Conservation (phyloP, 148 eudicot genomes). For the Dysphania ambrosioides region DNA sequence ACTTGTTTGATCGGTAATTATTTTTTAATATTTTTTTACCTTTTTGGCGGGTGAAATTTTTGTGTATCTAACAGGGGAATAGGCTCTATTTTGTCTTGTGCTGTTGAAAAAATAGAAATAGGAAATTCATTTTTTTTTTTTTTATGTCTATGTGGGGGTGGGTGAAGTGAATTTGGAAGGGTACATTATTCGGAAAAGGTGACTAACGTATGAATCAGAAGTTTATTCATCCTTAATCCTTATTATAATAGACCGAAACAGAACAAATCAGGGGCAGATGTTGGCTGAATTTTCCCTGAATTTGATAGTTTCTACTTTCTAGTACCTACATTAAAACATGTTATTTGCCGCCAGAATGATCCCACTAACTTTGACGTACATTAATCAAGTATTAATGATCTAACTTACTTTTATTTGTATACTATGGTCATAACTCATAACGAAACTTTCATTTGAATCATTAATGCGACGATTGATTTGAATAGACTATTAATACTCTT, state of each 20-base stretch:
- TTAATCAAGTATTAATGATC: neutral
- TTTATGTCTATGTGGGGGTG: too few species aligned
- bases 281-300: neutral
- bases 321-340: neutral
- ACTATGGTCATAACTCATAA: neutral
- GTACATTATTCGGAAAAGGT: neutral
- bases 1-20: conserved; percentile 18
- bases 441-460: neutral
- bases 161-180: conserved; percentile 3
- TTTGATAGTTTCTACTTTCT: neutral
- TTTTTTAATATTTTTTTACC: neutral
- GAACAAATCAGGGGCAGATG: neutral
- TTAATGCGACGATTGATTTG: neutral
- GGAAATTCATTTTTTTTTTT: neutral
- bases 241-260: neutral
- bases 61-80: conserved; percentile 14
- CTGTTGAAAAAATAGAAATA: conserved; percentile 1
- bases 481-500: neutral
- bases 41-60: conserved; percentile 18
- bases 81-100: neutral
- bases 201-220: neutral
- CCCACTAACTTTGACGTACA: neutral
- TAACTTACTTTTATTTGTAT: neutral
- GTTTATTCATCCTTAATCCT: neutral
- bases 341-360: neutral